Percentiles rank a stretch among this genome's conserved stretches.
These are phyloP conservation scores for Zygosaccharomyces kombuchaensis DNA, from an alignment of 805 yeast genomes.

Conservation along the genomic window DNA sequence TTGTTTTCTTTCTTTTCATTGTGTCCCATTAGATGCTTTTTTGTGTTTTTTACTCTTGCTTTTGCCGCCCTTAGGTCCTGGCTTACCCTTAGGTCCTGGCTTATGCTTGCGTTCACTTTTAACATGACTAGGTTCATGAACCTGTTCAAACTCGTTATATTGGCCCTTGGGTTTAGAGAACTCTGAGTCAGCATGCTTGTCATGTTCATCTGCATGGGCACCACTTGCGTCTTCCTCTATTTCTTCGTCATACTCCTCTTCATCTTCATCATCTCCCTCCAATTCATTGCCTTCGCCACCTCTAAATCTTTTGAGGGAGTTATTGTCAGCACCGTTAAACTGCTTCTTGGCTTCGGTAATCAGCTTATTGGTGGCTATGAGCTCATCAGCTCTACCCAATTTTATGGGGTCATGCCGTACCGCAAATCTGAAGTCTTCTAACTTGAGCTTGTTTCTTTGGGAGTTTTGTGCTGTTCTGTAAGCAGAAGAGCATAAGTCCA, in stretches of 20 bases:
- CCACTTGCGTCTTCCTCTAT: slow-evolving; percentile 2
- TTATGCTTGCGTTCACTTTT: slow-evolving; percentile 25
- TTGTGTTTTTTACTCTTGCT: slow-evolving; percentile 9
- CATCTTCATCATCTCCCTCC: slow-evolving; percentile 25
- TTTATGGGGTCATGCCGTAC: slow-evolving; percentile 61
- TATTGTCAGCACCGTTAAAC: slow-evolving; percentile 59
- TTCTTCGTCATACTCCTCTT: slow-evolving; percentile 19
- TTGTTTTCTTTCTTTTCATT: slow-evolving; percentile 29
- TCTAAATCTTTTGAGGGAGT: slow-evolving; percentile 31
- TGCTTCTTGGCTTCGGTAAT: slow-evolving; percentile 63
- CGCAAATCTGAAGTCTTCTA: slow-evolving; percentile 71
- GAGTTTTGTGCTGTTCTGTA: slow-evolving; percentile 47
- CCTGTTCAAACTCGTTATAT: slow-evolving; percentile 21
- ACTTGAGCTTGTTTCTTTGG: slow-evolving; percentile 56
- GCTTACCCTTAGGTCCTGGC: slow-evolving; percentile 15
- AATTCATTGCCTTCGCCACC: slow-evolving; percentile 31
- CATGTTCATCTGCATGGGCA: slow-evolving; percentile 7
- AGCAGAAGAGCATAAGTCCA: slow-evolving; percentile 56
- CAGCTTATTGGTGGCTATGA: slow-evolving; percentile 54
- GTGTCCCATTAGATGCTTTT: slow-evolving; percentile 24
- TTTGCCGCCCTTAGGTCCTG: slow-evolving; percentile 23
- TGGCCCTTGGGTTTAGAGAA: slow-evolving; percentile 10
- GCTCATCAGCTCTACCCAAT: slow-evolving; percentile 64
- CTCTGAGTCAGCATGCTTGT: slow-evolving; percentile 15
- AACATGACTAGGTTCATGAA: neutral